Conservation (phyloP, 768 basidiomycete species). For the Trametes villosa region DNA sequence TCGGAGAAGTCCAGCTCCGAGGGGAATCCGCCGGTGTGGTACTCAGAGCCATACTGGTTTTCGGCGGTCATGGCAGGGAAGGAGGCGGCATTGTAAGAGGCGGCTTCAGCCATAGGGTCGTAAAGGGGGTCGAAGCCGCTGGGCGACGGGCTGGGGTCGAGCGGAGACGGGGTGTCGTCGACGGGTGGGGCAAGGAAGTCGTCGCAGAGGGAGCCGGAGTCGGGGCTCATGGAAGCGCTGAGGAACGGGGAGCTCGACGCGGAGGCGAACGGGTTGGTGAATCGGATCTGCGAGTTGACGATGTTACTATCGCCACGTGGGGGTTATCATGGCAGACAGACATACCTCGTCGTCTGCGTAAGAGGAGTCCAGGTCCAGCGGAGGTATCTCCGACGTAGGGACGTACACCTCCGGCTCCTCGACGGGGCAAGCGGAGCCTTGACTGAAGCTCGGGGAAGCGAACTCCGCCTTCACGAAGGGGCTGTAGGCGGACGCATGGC, state of each 20-base stretch:
- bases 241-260: not conserved
- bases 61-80: not conserved
- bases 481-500: not conserved
- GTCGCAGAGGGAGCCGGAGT: not conserved
- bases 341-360: slow-evolving; percentile 5
- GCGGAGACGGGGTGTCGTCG: not conserved
- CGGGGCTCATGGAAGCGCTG: not conserved
- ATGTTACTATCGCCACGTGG: not conserved
- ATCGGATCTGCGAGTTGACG: not conserved
- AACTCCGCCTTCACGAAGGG: not conserved
- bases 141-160: not conserved
- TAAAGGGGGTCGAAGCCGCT: not conserved
- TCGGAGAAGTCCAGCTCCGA: slow-evolving; percentile 15
- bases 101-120: not conserved
- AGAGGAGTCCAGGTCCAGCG: slow-evolving; percentile 11
- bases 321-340: not conserved
- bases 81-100: not conserved
- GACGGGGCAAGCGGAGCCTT: not conserved
- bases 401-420: slow-evolving; percentile 7
- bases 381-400: slow-evolving; percentile 20
- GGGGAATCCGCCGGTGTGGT: not conserved
- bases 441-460: not conserved
- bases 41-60: not conserved
- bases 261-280: slow-evolving; percentile 8
- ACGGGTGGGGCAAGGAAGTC: slow-evolving; percentile 10